Percentiles rank a stretch among this genome's conserved stretches.
Evolutionary conservation across 345 rosid genomes (phyloP).

Genomic region (Lepidium sativum): DNA sequence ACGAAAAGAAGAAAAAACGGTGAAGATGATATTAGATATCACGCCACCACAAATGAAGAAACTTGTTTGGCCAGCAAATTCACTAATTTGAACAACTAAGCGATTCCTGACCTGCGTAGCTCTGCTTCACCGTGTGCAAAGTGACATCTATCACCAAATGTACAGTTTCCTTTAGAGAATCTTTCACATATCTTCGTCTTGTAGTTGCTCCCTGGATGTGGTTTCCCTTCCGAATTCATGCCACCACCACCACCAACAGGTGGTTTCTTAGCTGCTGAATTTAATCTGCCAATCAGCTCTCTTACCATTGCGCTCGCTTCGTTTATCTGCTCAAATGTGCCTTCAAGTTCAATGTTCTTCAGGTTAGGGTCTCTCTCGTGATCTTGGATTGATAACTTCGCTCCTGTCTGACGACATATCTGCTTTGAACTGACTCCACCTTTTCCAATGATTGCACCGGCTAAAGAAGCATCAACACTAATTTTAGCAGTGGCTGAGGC

Average conservation of each 20-base stretch:
- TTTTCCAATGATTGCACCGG: slow-evolving; percentile 94
- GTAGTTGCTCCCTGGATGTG: slow-evolving; percentile 45
- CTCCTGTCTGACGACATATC: slow-evolving; percentile 77
- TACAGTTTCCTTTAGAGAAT: slow-evolving; percentile 68
- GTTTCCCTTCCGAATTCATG: slow-evolving; percentile 25
- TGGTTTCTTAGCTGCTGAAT: slow-evolving; percentile 35
- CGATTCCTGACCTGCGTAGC: slow-evolving; percentile 46
- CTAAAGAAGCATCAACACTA: slow-evolving; percentile 84
- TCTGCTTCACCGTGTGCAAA: slow-evolving; percentile 92
- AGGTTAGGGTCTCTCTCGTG: slow-evolving; percentile 70
- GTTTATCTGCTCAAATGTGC: slow-evolving; percentile 90
- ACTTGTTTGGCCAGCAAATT: background rate
- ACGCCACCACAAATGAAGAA: background rate
- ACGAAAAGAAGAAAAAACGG: background rate
- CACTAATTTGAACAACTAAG: slow-evolving; percentile 11
- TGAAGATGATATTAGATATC: slow-evolving; percentile 10
- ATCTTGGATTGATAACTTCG: slow-evolving; percentile 80
- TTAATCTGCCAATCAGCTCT: slow-evolving; percentile 66
- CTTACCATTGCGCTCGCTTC: slow-evolving; percentile 95
- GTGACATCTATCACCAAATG: slow-evolving; percentile 84
- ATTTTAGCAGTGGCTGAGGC: slow-evolving; percentile 85
- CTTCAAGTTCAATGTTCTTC: slow-evolving; percentile 93
- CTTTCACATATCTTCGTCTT: slow-evolving; percentile 86
- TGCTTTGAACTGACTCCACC: slow-evolving; percentile 92
- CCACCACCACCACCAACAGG: slow-evolving; percentile 16